Evolutionary conservation across 352 stramenopile species (phyloP).

Genomic region (Globisporangium paddicum): DNA sequence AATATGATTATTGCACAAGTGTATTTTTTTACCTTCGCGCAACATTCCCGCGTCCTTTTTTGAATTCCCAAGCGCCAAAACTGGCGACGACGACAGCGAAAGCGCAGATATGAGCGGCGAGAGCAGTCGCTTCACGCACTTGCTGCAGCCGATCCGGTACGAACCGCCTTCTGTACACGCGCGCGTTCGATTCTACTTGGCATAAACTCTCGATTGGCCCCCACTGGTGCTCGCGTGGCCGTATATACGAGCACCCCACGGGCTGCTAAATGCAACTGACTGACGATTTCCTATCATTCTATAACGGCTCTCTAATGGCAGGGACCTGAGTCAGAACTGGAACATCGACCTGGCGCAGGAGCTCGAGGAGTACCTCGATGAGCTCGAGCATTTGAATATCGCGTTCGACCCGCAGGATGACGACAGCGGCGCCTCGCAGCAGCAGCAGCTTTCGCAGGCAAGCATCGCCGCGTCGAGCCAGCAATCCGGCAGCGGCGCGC

Average conservation of each 20-base stretch:
- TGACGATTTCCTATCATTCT: no score
- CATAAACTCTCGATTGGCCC: background rate
- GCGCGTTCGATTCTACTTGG: background rate
- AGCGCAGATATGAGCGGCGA: constrained; percentile 3
- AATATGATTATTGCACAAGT: no score
- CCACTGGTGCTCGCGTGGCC: no score
- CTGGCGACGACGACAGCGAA: no score
- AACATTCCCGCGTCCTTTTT: constrained; percentile 1
- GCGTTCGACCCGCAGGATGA: constrained; percentile 49
- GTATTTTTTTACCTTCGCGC: background rate
- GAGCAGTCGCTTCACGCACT: constrained; percentile 64
- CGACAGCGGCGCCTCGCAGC: background rate
- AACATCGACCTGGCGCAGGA: constrained; percentile 89
- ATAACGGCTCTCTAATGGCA: constrained; percentile 13
- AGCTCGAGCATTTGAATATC: constrained; percentile 73
- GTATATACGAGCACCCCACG: no score
- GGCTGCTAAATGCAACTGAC: background rate
- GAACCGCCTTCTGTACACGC: background rate
- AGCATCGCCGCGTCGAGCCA: constrained; percentile 11
- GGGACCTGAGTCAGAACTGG: constrained; percentile 89
- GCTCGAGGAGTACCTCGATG: constrained; percentile 89
- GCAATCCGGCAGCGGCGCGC: no score
- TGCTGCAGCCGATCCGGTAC: constrained; percentile 84
- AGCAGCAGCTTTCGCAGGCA: constrained; percentile 27
- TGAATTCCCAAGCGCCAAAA: background rate